Evolutionary conservation across 1,284 basidiomycete genomes (phyloP).

Genomic region (Vanrija sp.): DNA sequence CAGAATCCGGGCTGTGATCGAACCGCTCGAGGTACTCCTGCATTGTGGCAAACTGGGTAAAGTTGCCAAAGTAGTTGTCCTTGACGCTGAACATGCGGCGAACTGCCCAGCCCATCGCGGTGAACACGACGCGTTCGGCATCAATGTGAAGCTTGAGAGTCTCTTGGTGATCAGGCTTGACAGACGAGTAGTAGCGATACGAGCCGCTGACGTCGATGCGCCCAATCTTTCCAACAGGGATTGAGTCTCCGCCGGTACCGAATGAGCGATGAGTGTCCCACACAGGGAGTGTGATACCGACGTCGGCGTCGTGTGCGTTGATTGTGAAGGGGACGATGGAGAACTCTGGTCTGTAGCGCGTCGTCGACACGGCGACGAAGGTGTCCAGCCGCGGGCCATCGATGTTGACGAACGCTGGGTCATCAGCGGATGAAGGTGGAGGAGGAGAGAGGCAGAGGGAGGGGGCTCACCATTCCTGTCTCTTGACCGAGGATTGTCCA

Average conservation of each 20-base stretch:
- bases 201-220: conserved; percentile 62
- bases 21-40: conserved; percentile 74
- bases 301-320: conserved; percentile 57
- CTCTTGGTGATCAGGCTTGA: conserved; percentile 68
- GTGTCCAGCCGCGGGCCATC: conserved; percentile 59
- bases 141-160: conserved; percentile 60
- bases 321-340: conserved; percentile 65
- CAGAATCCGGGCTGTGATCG: conserved; percentile 53
- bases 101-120: conserved; percentile 76
- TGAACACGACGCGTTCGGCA: conserved; percentile 59
- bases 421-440: background rate
- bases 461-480: conserved; percentile 69
- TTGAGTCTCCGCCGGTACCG: conserved; percentile 45
- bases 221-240: conserved; percentile 60
- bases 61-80: conserved; percentile 87
- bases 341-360: conserved; percentile 67
- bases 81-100: conserved; percentile 79
- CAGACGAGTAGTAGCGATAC: conserved; percentile 68
- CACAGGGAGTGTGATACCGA: conserved; percentile 66
- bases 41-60: conserved; percentile 83
- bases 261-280: conserved; percentile 86
- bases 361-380: conserved; percentile 61
- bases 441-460: background rate
- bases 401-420: conserved; percentile 65
- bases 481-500: conserved; percentile 72